Evolutionary conservation across 2,329 filamentous ascomycete genomes (phyloP), one percentile per base, ranked within the genome.

Genomic region (Myriosclerotinia duriaeana): DNA sequence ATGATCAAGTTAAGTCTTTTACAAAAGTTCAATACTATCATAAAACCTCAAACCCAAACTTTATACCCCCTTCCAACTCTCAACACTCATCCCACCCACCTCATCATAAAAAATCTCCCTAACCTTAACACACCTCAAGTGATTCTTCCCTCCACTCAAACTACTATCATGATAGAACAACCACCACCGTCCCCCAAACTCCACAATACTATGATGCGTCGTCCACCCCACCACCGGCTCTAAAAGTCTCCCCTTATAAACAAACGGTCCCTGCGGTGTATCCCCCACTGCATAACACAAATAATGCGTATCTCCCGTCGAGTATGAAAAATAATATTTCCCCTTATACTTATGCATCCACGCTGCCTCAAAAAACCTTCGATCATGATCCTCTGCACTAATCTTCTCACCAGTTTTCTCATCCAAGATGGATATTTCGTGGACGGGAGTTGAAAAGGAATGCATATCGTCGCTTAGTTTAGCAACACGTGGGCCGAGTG

Each of bases 171-270:
- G 90, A 76, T 92, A 87, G 76, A 93, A 93, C 66, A 93, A 76
- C 77, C 86, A 93, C 85, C 89, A 92, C 70, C 83, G 84, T 5
- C 84, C 88, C 77, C 85, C 76, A 74, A 90, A 91, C 80, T 92
- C 89, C 12, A 89, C 88, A 71, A 93, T 89, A 3, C 87, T 90
- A 76, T 93, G 90, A 78, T 93, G 90, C 65, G 90, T 93, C 53
- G 90, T 93, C 90, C 90, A 93, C 1, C 90, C 90, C 36, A 90
- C 77, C 6, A 93, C 90, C 0, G 90, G 90, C 80, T 92, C 89
- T 59, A 93, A 76, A 65, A 93, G 89, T 56, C 85, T 79, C 0
- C 90, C 90, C 0, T 81, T 83, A 69, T 92, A 93, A 1, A 85
- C 89, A 72, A 93, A 93, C 0, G 90, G 90, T 0, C 90, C 90